Conservation (phyloP, 257 asterid species). For the Apocynum venetum region DNA sequence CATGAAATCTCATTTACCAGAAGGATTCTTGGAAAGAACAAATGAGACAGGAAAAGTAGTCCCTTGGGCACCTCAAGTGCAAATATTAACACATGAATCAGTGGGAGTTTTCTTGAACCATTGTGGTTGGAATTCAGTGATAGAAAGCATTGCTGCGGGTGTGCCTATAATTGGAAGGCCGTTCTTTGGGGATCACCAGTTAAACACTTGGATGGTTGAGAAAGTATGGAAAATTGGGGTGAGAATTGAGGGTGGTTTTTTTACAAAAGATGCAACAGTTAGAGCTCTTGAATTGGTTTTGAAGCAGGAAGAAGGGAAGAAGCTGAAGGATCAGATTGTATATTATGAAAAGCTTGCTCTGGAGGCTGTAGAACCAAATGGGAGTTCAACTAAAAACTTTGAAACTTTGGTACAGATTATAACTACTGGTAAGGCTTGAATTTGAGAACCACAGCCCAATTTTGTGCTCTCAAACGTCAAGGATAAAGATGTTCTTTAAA, state of each 20-base stretch:
- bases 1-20: constrained; percentile 13
- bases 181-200: constrained; percentile 52
- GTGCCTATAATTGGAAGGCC: constrained; percentile 63
- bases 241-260: constrained; percentile 41
- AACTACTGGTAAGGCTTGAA: not conserved
- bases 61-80: constrained; percentile 53
- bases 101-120: constrained; percentile 49
- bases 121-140: constrained; percentile 52
- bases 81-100: constrained; percentile 39
- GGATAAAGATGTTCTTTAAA: not conserved
- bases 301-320: constrained; percentile 20
- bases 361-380: constrained; percentile 38
- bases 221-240: constrained; percentile 54
- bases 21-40: constrained; percentile 38
- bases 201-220: constrained; percentile 46
- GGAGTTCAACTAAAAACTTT: constrained; percentile 39
- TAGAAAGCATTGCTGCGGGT: constrained; percentile 46
- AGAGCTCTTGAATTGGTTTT: constrained; percentile 38
- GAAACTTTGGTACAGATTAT: constrained; percentile 32
- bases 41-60: constrained; percentile 37
- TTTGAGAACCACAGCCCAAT: not conserved
- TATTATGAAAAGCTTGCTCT: constrained; percentile 31
- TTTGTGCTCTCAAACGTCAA: not conserved
- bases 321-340: constrained; percentile 32
- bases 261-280: constrained; percentile 21